Conservation (phyloP, 164 flowering plant species). For the Dillenia turbinata region DNA sequence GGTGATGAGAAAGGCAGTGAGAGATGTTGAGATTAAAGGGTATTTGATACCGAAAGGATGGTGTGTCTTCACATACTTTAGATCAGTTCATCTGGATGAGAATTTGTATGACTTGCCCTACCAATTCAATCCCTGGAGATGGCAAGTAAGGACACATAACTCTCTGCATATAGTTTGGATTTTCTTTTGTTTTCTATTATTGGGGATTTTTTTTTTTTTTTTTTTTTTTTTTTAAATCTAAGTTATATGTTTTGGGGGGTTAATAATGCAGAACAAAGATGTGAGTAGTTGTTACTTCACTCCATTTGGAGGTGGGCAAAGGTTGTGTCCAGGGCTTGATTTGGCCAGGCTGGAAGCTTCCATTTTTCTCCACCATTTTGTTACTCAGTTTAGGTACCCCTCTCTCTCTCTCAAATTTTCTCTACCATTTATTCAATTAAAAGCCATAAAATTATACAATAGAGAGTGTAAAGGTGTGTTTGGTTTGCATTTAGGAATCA, state of each 20-base stretch:
- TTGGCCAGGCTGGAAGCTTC: constrained; percentile 91
- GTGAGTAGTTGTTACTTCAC: constrained; percentile 54
- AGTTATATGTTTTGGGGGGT: not conserved
- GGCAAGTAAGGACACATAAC: constrained; percentile 62
- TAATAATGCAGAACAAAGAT: constrained; percentile 51
- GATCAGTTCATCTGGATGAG: constrained; percentile 92
- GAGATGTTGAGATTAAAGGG: constrained; percentile 81
- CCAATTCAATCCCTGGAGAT: constrained; percentile 91
- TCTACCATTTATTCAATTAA: too few relatives aligned
- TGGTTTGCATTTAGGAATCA: constrained; percentile 20
- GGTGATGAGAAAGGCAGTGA: constrained; percentile 87
- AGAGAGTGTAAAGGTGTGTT: too few relatives aligned
- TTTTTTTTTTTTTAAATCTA: not conserved
- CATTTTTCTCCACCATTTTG: constrained; percentile 85
- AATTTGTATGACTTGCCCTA: constrained; percentile 57
- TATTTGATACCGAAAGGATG: constrained; percentile 78
- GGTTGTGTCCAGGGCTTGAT: constrained; percentile 93
- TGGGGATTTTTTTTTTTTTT: not conserved
- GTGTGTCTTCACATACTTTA: constrained; percentile 73
- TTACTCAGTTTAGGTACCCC: constrained; percentile 71
- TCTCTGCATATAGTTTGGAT: not conserved
- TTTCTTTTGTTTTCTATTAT: not conserved
- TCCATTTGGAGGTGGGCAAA: constrained; percentile 97
- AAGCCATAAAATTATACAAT: too few relatives aligned
- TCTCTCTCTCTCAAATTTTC: not conserved